A percentile compares a stretch with the other conserved stretches of the same genome.
These are phyloP conservation scores for Coniochaeta hoffmannii DNA, from an alignment of 2,329 filamentous ascomycete genomes.

Conservation along the genomic window DNA sequence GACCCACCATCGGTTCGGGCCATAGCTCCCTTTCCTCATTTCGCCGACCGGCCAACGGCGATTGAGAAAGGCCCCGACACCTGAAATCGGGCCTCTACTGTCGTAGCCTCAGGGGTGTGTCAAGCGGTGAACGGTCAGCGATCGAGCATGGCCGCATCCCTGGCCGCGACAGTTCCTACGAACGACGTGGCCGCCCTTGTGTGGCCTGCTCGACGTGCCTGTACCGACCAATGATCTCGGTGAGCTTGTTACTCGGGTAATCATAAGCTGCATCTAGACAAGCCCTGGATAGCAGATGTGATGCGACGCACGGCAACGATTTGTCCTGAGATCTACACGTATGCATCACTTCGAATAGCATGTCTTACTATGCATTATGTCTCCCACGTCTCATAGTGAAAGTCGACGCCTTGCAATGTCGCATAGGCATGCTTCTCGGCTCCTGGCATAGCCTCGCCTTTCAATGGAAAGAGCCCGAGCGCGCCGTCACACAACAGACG, in stretches of 20 bases:
- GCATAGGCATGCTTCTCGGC: too few relatives aligned
- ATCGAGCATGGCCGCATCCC: not conserved
- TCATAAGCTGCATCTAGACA: too few relatives aligned
- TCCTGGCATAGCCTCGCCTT: not conserved
- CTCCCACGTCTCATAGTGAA: not conserved
- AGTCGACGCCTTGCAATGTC: not conserved
- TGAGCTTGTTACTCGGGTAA: not conserved
- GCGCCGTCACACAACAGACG: not conserved
- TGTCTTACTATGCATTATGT: not conserved
- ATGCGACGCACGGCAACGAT: not conserved
- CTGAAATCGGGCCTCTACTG: not conserved
- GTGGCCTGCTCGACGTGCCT: not conserved
- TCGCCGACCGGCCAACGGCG: slow-evolving; percentile 9
- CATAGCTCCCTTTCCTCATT: not conserved
- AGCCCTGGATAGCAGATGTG: not conserved
- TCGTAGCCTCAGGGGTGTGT: not conserved
- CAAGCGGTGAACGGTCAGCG: not conserved
- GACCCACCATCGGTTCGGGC: not conserved
- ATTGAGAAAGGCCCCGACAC: slow-evolving; percentile 6
- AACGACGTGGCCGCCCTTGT: not conserved
- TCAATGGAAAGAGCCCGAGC: not conserved
- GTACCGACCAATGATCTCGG: not conserved
- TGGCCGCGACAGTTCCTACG: slow-evolving; percentile 1
- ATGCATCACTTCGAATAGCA: not conserved
- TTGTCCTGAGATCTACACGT: not conserved